Conservation (phyloP, 2,329 filamentous ascomycete species). For the Aspergillus transmontanensis region DNA sequence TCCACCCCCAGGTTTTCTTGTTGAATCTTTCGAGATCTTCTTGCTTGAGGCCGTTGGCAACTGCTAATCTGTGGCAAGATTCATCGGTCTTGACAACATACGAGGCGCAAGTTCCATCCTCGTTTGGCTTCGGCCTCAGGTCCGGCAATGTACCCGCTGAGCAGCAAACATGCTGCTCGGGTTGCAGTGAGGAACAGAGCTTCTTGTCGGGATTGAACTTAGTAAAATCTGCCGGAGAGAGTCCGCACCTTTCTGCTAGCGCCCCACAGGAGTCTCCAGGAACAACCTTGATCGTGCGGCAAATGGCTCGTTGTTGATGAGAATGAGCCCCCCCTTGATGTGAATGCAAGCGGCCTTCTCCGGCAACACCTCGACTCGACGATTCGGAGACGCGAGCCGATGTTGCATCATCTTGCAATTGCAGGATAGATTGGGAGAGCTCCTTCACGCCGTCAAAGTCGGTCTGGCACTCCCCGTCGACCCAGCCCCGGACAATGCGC, state of each 20-base stretch:
- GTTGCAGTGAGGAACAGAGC: not conserved
- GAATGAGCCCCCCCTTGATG: not conserved
- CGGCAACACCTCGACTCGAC: not conserved
- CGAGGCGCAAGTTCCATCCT: not conserved
- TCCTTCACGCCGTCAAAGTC: constrained; percentile 1
- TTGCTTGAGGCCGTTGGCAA: not conserved
- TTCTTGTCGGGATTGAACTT: not conserved
- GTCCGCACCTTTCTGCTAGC: constrained; percentile 43
- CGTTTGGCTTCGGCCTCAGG: not conserved
- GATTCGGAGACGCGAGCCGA: not conserved
- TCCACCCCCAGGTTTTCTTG: not conserved
- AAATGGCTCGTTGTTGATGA: not conserved
- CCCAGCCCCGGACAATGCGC: constrained; percentile 7
- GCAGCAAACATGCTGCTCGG: not conserved
- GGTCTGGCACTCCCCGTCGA: constrained; percentile 3
- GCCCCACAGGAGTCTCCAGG: constrained; percentile 41
- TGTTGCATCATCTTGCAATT: not conserved
- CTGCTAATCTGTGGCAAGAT: not conserved
- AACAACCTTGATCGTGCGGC: not conserved
- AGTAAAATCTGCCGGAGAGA: constrained; percentile 25
- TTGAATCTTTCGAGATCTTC: not conserved
- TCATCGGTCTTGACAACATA: not conserved
- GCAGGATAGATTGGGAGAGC: not conserved
- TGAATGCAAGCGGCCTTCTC: not conserved
- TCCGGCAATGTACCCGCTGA: not conserved